Evolutionary conservation across 805 yeast species (phyloP), one percentile per base, ranked within the genome.

Genomic region (Metschnikowia similis): DNA sequence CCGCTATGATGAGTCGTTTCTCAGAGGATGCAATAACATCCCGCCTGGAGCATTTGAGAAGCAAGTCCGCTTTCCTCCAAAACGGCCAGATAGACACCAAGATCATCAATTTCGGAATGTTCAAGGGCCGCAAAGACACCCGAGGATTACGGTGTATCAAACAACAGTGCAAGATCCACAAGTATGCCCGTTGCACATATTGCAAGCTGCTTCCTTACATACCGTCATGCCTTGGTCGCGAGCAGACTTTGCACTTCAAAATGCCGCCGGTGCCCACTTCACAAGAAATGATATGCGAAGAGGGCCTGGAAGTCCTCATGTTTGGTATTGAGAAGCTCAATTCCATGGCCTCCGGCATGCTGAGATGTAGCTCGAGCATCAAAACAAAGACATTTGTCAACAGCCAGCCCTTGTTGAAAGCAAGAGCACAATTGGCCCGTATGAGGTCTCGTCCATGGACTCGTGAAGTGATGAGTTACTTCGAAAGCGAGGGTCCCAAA

Each of bases 91-190:
- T 34, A 9, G 37, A 41, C 30, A 41, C 26, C 32, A 39, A 27
- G 31, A 10, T 43, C 45, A 35, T 49, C 32, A 39, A 32, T 26
- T 47, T 43, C 29, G 67, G 67, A 2, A 54, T 53, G 47, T 63
- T 59, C 50, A 56, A 54, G 40, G 66, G 66, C 4, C 29, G 31
- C 35, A 45, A 32, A 13, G 66, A 63, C 42, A 55, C 60, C 9
- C 49, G 68, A 37, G 48, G 57, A 1, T 42, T 49, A 14, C 53
- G 58, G 8, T 64, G 68, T 47, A 48, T 47, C 39, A 55, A 45
- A 28, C 45, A 28, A n/a, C 35, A 39, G 8, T 56, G 60, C 51
- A 58, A 50, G 8, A n/a, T 26, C 10, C 48, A 42, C 17, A 48
- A 51, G 6, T 28, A 41, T 10, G 49, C 57, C n/a, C 35, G 30